phyloP scores from a whole-genome alignment of 345 rosid genomes.

The Trapa bicornis region DNA sequence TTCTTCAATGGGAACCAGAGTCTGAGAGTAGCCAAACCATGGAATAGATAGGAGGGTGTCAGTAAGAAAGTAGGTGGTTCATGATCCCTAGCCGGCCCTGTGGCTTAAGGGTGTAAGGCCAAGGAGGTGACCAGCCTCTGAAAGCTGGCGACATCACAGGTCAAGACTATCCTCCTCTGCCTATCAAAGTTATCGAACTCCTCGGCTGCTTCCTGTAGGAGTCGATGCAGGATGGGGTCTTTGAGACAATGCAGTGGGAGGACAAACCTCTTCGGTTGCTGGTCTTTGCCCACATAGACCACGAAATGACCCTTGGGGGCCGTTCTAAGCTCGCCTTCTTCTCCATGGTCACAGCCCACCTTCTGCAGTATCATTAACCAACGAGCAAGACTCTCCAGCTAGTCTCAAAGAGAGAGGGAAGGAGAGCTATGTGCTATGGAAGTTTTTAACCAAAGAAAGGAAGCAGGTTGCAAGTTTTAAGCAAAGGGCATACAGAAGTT shows the following conservation, averaged over 20 bases:
- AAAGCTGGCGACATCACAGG: constrained; percentile 2
- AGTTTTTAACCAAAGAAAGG: not conserved
- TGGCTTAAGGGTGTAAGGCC: not conserved
- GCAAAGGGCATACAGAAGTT: not conserved
- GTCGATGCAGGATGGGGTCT: not conserved
- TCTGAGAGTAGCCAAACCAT: too few species aligned
- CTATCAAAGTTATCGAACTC: constrained; percentile 4
- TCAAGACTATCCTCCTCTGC: constrained; percentile 2
- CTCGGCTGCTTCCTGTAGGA: not conserved
- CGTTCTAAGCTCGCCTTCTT: too few species aligned
- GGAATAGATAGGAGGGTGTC: too few species aligned
- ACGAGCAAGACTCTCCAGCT: not conserved
- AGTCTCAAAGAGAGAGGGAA: too few species aligned
- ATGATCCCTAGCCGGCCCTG: constrained; percentile 14
- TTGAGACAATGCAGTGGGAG: constrained; percentile 2
- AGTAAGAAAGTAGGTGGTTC: too few species aligned
- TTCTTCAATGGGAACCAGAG: too few species aligned
- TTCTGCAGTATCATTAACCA: not conserved
- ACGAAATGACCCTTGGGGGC: constrained; percentile 7
- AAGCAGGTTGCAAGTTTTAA: not conserved
- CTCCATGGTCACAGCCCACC: not conserved
- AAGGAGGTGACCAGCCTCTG: not conserved
- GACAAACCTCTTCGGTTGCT: constrained; percentile 1
- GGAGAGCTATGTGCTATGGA: too few species aligned
- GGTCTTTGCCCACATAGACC: constrained; percentile 2